Conservation (phyloP, 108 stramenopile species). For the Nitzschia sp. region DNA sequence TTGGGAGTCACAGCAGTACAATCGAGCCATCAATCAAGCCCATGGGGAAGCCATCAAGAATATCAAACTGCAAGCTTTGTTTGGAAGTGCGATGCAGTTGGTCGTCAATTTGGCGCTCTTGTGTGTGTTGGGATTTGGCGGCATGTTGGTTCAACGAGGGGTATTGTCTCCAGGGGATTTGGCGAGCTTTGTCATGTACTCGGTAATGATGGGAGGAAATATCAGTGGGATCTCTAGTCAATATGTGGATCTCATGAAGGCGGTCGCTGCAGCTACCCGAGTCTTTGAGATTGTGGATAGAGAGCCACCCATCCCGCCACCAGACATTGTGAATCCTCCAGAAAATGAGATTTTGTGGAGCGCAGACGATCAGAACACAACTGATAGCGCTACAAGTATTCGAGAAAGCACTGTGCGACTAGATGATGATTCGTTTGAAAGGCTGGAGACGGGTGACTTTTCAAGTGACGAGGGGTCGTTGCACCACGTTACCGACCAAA, state of each 20-base stretch:
- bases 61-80: conserved; percentile 48
- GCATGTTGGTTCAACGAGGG: conserved; percentile 54
- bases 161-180: conserved; percentile 65
- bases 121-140: conserved; percentile 61
- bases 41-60: conserved; percentile 54
- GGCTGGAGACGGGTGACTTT: neutral
- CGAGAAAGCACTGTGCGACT: neutral
- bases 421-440: neutral
- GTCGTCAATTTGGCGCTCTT: conserved; percentile 41
- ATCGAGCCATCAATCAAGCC: conserved; percentile 62
- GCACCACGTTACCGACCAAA: neutral
- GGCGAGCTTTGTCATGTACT: conserved; percentile 93
- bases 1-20: conserved; percentile 82
- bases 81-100: conserved; percentile 60
- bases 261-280: conserved; percentile 89
- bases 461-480: too few relatives aligned
- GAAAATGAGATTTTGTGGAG: conserved; percentile 1
- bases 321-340: conserved; percentile 45
- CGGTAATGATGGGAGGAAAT: conserved; percentile 79
- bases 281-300: conserved; percentile 83
- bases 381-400: neutral
- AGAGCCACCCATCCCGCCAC: conserved; percentile 61
- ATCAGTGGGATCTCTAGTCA: conserved; percentile 85
- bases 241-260: conserved; percentile 86
- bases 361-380: neutral